A percentile compares a stretch with the other conserved stretches of the same genome.
Evolutionary conservation across 1,139 yeast species (phyloP).

Genomic region (Kodamaea alishanica): DNA sequence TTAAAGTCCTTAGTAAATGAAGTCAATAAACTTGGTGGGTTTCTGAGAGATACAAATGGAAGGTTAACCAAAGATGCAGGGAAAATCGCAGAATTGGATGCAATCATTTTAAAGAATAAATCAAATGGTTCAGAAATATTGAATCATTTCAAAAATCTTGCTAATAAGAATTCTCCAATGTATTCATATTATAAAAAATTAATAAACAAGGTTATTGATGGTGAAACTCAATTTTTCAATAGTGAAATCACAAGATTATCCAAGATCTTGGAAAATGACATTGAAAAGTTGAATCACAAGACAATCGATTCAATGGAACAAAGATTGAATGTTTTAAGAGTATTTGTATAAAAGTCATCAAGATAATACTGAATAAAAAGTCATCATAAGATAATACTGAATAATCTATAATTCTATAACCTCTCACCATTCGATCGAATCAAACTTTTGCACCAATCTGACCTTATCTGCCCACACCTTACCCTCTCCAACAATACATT

Average conservation of each 20-base stretch:
- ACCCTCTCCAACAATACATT: slow-evolving; percentile 61
- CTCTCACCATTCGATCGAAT: slow-evolving; percentile 51
- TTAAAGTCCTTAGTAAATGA: slow-evolving; percentile 43
- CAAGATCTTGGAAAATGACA: slow-evolving; percentile 38
- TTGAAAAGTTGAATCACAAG: slow-evolving; percentile 29
- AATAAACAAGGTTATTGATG: slow-evolving; percentile 46
- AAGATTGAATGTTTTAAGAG: slow-evolving; percentile 47
- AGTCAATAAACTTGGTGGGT: slow-evolving; percentile 50
- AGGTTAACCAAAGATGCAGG: slow-evolving; percentile 53
- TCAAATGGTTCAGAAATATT: slow-evolving; percentile 15
- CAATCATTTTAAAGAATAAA: slow-evolving; percentile 22
- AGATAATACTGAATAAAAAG: too few species aligned
- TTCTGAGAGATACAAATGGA: slow-evolving; percentile 53
- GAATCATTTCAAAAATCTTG: slow-evolving; percentile 9
- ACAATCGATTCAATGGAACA: slow-evolving; percentile 44
- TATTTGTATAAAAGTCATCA: slow-evolving; percentile 18
- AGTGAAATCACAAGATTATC: slow-evolving; percentile 53
- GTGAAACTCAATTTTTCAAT: slow-evolving; percentile 44
- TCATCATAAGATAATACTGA: too few species aligned
- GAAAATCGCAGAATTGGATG: slow-evolving; percentile 41
- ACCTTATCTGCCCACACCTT: slow-evolving; percentile 69
- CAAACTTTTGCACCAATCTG: slow-evolving; percentile 57
- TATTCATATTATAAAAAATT: slow-evolving; percentile 47
- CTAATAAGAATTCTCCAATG: slow-evolving; percentile 11
- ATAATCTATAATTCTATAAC: background rate